phyloP scores from a whole-genome alignment of 1,284 basidiomycete genomes.

The Gomphus sp. region DNA sequence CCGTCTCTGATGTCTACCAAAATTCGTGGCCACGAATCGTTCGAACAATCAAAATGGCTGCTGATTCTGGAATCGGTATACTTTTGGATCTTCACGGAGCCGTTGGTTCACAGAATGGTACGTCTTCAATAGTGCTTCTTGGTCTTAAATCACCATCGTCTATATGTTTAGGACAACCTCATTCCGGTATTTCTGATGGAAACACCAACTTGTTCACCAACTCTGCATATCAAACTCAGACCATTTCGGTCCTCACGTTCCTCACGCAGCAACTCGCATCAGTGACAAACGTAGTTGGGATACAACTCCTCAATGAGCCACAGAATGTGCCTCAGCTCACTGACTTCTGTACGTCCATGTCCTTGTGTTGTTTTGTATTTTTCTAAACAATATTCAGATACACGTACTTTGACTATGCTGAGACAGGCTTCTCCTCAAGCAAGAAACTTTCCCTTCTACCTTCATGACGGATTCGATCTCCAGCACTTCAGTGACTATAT shows the following conservation, averaged over 20 bases:
- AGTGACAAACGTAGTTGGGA: conserved; percentile 69
- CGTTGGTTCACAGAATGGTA: conserved; percentile 54
- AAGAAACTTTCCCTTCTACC: conserved; percentile 52
- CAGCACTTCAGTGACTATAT: conserved; percentile 47
- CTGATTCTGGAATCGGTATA: conserved; percentile 54
- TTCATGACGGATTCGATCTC: conserved; percentile 70
- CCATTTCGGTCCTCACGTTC: conserved; percentile 48
- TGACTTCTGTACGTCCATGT: conserved; percentile 41
- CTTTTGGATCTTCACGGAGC: conserved; percentile 73
- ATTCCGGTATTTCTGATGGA: conserved; percentile 67
- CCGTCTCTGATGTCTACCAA: conserved; percentile 49
- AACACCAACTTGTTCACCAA: conserved; percentile 45
- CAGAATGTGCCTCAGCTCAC: conserved; percentile 34
- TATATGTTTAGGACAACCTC: conserved; percentile 38
- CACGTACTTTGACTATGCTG: conserved; percentile 44
- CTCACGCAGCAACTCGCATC: conserved; percentile 45
- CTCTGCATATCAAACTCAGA: conserved; percentile 44
- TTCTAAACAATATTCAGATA: conserved; percentile 26
- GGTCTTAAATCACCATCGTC: neutral
- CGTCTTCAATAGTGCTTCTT: neutral
- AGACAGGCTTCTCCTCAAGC: conserved; percentile 38
- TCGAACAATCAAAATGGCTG: conserved; percentile 63
- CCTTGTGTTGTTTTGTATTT: neutral
- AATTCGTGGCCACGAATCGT: conserved; percentile 54
- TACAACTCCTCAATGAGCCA: conserved; percentile 74